A percentile compares a stretch with the other conserved stretches of the same genome.
phyloP scores from a whole-genome alignment of 345 rosid genomes.

The Combretum micranthum region DNA sequence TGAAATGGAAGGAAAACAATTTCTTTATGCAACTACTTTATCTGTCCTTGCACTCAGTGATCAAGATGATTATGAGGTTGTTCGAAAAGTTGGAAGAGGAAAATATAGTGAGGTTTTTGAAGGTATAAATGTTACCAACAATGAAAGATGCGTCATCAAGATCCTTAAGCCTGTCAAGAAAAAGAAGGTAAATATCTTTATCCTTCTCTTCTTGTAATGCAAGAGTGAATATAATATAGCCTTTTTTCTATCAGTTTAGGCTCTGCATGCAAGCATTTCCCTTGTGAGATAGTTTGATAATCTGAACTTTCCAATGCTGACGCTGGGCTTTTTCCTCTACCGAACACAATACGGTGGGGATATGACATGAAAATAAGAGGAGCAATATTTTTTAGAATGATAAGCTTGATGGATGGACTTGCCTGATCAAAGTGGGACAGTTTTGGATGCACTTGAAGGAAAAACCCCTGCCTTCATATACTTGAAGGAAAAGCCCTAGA shows the following conservation, averaged over 20 bases:
- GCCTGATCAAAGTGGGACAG: too few relatives aligned
- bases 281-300: too few relatives aligned
- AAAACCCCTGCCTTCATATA: too few relatives aligned
- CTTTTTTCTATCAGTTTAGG: not conserved
- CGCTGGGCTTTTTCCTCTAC: too few relatives aligned
- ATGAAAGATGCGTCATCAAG: slow-evolving; percentile 63
- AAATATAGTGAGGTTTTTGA: slow-evolving; percentile 85
- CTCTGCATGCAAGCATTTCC: not conserved
- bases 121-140: slow-evolving; percentile 56
- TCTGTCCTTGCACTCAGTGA: slow-evolving; percentile 31
- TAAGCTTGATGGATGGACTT: too few relatives aligned
- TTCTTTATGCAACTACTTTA: not conserved
- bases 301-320: too few relatives aligned
- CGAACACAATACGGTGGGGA: too few relatives aligned
- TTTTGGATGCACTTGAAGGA: too few relatives aligned
- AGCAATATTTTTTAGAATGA: too few relatives aligned
- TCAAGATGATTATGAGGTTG: slow-evolving; percentile 82
- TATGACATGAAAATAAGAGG: too few relatives aligned
- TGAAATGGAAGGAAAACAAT: too few relatives aligned
- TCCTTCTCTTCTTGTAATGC: not conserved
- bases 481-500: too few relatives aligned
- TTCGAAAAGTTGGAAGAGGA: slow-evolving; percentile 83
- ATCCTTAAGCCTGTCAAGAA: slow-evolving; percentile 82
- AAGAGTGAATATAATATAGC: not conserved
- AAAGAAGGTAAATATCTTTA: slow-evolving; percentile 46